Evolutionary conservation across 1,139 yeast species (phyloP).

Genomic region (Sugiyamaella sp.): DNA sequence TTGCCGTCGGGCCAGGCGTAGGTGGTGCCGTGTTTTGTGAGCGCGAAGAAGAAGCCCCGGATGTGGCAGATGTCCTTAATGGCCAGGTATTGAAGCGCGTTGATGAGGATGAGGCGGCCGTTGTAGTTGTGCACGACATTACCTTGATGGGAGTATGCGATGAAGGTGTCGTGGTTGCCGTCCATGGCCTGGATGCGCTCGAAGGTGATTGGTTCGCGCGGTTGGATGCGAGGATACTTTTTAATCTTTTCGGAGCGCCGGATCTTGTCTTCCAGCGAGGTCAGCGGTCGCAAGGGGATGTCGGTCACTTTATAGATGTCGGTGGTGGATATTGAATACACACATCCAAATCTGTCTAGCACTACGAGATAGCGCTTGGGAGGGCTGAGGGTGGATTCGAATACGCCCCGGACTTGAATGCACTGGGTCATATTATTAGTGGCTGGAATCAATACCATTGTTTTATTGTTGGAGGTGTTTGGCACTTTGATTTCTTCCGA

Average conservation of each 20-base stretch:
- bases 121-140: slow-evolving; percentile 10
- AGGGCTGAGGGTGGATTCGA: slow-evolving; percentile 11
- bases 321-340: slow-evolving; percentile 10
- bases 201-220: slow-evolving; percentile 10
- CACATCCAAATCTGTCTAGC: slow-evolving; percentile 11
- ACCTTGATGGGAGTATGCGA: slow-evolving; percentile 13
- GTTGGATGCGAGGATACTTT: slow-evolving; percentile 12
- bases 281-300: slow-evolving; percentile 12
- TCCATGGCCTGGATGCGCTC: slow-evolving; percentile 17
- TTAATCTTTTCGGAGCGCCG: slow-evolving; percentile 12
- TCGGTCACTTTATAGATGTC: slow-evolving; percentile 16
- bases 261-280: slow-evolving; percentile 12
- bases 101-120: slow-evolving; percentile 1
- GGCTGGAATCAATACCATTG: slow-evolving; percentile 12
- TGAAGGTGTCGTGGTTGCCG: slow-evolving; percentile 10
- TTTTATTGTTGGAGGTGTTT: slow-evolving; percentile 5
- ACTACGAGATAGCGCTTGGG: slow-evolving; percentile 10
- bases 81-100: slow-evolving; percentile 11
- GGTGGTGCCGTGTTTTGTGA: slow-evolving; percentile 8
- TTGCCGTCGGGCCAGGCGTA: slow-evolving; percentile 15
- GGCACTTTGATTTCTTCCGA: slow-evolving; percentile 14
- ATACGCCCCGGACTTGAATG: slow-evolving; percentile 13
- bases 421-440: slow-evolving; percentile 15
- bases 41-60: slow-evolving; percentile 13
- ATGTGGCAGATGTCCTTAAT: slow-evolving; percentile 14